Percentiles rank a stretch among this genome's conserved stretches.
Conservation (phyloP, 164 flowering plant genomes). For the Amborella trichopoda region DNA sequence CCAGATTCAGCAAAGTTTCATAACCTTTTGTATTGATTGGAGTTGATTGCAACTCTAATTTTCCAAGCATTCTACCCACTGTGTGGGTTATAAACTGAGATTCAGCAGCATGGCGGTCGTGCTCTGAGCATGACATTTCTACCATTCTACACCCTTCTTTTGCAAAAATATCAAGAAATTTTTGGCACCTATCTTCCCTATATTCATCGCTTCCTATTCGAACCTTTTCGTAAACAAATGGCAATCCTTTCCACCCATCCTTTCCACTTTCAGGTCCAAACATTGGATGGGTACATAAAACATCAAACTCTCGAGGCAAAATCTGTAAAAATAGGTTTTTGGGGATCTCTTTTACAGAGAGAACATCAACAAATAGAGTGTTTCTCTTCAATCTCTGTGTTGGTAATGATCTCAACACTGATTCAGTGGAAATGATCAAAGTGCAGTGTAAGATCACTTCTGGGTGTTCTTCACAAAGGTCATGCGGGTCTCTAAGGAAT, state of each 20-base stretch:
- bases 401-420: conserved; percentile 40
- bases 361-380: conserved; percentile 67
- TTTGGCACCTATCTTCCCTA: conserved; percentile 29
- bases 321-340: conserved; percentile 25
- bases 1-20: conserved; percentile 56
- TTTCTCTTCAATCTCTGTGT: conserved; percentile 39
- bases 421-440: conserved; percentile 39
- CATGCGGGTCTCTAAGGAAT: conserved; percentile 41
- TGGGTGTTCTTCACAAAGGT: conserved; percentile 76
- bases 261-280: conserved; percentile 78
- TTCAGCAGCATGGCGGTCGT: conserved; percentile 58
- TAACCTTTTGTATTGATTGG: conserved; percentile 82
- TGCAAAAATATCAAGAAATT: conserved; percentile 39
- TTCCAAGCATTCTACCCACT: conserved; percentile 61
- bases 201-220: conserved; percentile 46
- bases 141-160: conserved; percentile 71
- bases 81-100: conserved; percentile 80
- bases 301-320: conserved; percentile 54
- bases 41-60: conserved; percentile 35
- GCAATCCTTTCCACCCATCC: conserved; percentile 39
- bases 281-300: conserved; percentile 81
- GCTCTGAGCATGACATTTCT: conserved; percentile 75
- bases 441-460: conserved; percentile 42
- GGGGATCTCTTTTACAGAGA: conserved; percentile 77
- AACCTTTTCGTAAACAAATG: conserved; percentile 65